Conservation (phyloP, 495 filamentous ascomycete genomes). For the Penicillium egyptiacum region DNA sequence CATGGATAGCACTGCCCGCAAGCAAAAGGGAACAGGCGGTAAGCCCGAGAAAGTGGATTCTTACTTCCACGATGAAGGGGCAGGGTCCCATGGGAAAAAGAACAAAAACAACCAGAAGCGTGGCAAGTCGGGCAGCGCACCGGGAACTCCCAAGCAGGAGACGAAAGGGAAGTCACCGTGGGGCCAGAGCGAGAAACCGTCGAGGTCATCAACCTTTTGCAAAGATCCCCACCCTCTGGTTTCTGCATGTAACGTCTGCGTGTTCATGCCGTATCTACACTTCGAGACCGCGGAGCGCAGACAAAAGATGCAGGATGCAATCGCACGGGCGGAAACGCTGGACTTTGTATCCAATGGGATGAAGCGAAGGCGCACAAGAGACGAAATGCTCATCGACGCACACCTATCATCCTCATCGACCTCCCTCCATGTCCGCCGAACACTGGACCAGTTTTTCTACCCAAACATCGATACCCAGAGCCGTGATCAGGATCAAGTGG, state of each 20-base stretch:
- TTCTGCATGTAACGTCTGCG: constrained; percentile 50
- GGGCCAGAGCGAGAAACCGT: constrained; percentile 25
- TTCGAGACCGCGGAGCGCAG: constrained; percentile 61
- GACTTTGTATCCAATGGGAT: constrained; percentile 26
- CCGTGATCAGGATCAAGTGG: constrained; percentile 68
- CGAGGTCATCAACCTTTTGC: constrained; percentile 26
- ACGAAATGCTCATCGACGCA: constrained; percentile 64
- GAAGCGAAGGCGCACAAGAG: constrained; percentile 41
- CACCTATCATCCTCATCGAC: constrained; percentile 55
- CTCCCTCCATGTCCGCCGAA: constrained; percentile 64
- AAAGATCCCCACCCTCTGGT: constrained; percentile 30
- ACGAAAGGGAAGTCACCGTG: constrained; percentile 37
- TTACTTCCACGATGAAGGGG: constrained; percentile 36
- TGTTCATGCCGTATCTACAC: constrained; percentile 70
- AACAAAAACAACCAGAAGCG: constrained; percentile 38
- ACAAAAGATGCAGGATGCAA: constrained; percentile 59
- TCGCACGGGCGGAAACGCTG: constrained; percentile 47
- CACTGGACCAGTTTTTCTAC: constrained; percentile 71
- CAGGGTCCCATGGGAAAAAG: constrained; percentile 36
- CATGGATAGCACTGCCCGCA: constrained; percentile 20
- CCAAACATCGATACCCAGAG: constrained; percentile 67
- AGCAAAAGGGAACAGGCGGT: constrained; percentile 28
- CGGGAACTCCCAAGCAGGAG: constrained; percentile 37
- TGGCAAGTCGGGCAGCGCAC: constrained; percentile 38
- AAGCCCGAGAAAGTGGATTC: constrained; percentile 35